Conservation (phyloP, 179 eudicot species). For the Patellifolia procumbens region DNA sequence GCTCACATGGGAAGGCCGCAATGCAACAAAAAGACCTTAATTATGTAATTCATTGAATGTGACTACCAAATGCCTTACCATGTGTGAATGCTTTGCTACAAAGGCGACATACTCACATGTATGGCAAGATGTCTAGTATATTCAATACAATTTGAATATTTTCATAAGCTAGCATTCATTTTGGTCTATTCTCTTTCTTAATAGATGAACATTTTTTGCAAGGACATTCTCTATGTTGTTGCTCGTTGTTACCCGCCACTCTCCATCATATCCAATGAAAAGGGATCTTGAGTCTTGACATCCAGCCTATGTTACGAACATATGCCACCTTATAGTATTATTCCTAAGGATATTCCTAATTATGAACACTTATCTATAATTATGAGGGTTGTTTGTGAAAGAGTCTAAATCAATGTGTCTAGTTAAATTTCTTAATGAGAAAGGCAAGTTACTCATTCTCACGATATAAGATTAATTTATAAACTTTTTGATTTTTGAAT, state of each 20-base stretch:
- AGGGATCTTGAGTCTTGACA: slow-evolving; percentile 5
- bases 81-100: slow-evolving; percentile 27
- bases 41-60: slow-evolving; percentile 14
- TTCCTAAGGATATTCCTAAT: background rate
- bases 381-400: background rate
- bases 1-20: slow-evolving; percentile 36
- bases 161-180: background rate
- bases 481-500: too few relatives aligned
- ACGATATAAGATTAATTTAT: too few relatives aligned
- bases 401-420: background rate
- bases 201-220: background rate
- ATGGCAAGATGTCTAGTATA: slow-evolving; percentile 8
- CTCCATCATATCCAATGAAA: slow-evolving; percentile 19
- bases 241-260: slow-evolving; percentile 8
- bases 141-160: background rate
- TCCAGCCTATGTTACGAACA: background rate
- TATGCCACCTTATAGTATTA: background rate
- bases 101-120: slow-evolving; percentile 32
- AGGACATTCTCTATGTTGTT: slow-evolving; percentile 32
- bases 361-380: background rate
- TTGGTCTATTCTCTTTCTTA: background rate
- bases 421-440: too few relatives aligned
- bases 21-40: slow-evolving; percentile 30
- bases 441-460: background rate
- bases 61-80: slow-evolving; percentile 21